A percentile compares a stretch with the other conserved stretches of the same genome.
Evolutionary conservation across 2,329 filamentous ascomycete genomes (phyloP).

Genomic region (Diaporthe destruens): DNA sequence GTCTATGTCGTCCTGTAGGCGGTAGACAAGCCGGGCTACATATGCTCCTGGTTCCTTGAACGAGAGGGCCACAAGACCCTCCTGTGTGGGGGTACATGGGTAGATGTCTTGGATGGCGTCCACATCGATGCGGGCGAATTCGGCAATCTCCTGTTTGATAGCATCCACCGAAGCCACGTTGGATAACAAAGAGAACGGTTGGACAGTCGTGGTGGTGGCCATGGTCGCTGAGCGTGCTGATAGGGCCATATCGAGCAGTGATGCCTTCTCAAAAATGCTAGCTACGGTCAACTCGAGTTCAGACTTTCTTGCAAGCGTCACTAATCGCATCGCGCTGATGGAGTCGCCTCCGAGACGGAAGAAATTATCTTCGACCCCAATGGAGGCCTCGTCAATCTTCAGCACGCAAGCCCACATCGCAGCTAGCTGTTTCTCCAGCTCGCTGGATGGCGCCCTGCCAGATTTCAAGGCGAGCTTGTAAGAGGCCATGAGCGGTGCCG

Average conservation of each 20-base stretch:
- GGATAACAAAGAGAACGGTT: neutral
- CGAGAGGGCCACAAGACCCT: conserved; percentile 66
- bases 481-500: neutral
- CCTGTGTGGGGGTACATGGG: conserved; percentile 67
- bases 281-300: conserved; percentile 59
- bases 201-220: neutral
- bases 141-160: neutral
- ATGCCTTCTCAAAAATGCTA: conserved; percentile 60
- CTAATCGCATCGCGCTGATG: conserved; percentile 64
- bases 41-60: conserved; percentile 65
- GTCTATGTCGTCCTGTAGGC: conserved; percentile 53
- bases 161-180: neutral
- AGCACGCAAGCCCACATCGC: conserved; percentile 48
- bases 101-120: conserved; percentile 62
- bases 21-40: conserved; percentile 62
- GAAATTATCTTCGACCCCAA: conserved; percentile 58
- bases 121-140: neutral
- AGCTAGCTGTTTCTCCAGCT: conserved; percentile 54
- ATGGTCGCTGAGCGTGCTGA: conserved; percentile 1
- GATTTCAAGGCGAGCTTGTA: conserved; percentile 18
- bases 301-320: conserved; percentile 56
- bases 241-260: neutral
- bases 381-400: conserved; percentile 34
- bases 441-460: conserved; percentile 52
- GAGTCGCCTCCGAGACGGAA: conserved; percentile 65